These are phyloP conservation scores for Raffaelea deltoideospora DNA, from an alignment of 2,329 filamentous ascomycete species.

Conservation along the genomic window DNA sequence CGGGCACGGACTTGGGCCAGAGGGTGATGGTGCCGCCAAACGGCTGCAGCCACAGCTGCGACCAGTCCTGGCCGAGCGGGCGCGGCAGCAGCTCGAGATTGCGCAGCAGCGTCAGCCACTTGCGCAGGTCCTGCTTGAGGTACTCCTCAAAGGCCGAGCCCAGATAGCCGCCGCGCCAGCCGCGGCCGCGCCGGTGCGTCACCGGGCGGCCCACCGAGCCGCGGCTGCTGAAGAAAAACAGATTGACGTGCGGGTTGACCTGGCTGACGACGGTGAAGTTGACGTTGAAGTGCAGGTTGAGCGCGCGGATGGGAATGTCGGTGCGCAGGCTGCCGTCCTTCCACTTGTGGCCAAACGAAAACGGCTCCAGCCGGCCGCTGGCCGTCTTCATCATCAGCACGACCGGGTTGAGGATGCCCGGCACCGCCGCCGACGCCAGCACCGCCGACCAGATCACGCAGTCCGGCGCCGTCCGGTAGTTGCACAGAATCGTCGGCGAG, in stretches of 20 bases:
- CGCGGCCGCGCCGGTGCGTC: conserved; percentile 80
- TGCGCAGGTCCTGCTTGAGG: conserved; percentile 89
- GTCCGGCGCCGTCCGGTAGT: conserved; percentile 88
- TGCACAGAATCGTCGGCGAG: conserved; percentile 79
- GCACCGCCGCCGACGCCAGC: conserved; percentile 84
- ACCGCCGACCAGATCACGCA: conserved; percentile 98
- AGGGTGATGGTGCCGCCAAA: conserved; percentile 93
- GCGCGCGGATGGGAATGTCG: conserved; percentile 83
- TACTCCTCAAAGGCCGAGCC: conserved; percentile 88
- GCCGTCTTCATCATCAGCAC: conserved; percentile 81
- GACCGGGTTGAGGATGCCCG: conserved; percentile 87
- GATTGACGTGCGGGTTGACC: conserved; percentile 94
- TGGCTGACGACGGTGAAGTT: conserved; percentile 84
- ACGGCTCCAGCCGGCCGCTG: conserved; percentile 59
- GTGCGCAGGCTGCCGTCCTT: conserved; percentile 91
- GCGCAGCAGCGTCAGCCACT: conserved; percentile 91
- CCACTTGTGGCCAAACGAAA: conserved; percentile 98
- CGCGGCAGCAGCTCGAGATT: conserved; percentile 85
- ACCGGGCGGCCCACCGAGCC: conserved; percentile 86
- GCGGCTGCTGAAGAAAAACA: conserved; percentile 95
- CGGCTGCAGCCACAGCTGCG: conserved; percentile 85
- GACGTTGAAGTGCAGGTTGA: conserved; percentile 96
- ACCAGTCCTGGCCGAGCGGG: conserved; percentile 90
- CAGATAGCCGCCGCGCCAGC: conserved; percentile 91
- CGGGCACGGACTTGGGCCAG: conserved; percentile 69